Evolutionary conservation across 345 rosid genomes (phyloP), one percentile per base, ranked within the genome.

Genomic region (Gossypium bickii): DNA sequence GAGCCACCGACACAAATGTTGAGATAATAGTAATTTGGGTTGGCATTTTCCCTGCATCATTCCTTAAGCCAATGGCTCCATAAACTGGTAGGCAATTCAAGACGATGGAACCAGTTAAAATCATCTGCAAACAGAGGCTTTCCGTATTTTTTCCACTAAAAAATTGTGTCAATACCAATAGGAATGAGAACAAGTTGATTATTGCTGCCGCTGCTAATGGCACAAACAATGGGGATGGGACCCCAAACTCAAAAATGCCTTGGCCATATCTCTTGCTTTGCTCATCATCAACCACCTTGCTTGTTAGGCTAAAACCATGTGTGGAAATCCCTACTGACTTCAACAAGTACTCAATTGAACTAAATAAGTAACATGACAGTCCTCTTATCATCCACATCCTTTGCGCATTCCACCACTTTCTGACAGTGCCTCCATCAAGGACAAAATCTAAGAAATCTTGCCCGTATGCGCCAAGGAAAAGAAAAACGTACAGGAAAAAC

Each of bases 401-500:
- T 71, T 84, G 94, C 71, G 85, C 90, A 71, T 83, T 91, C 92
- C 92, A 88, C 98, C 97, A 91, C 77, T 49, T 83, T 15, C 60
- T 43, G 74, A 85, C 63, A 20, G 85, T 86, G 16, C 86, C 87
- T 20, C 86, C 83, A 22, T 71, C 86, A 7, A 82, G 20, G 49
- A 80, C 10, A 51, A 70, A 84, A 0, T 89, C 92, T 0, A 75
- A 8, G 9, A 82, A 27, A 49, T 84, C 92, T 74, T 85, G 89
- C 41, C 22, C 82, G 45, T 91, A 88, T 9, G 90, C 85, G n/a
- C 93, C 92, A 0, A 88, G 0, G 77, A 84, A 81, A 15, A 92
- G 84, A 75, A 93, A 87, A 34, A 59, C 44, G 78, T 92, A 87
- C n/a, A 93, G 74, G 69, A 80, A 57, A 77, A 90, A 90, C 92